Evolutionary conservation across 129 eudicot genomes (phyloP).

Genomic region (Lonicera japonica): DNA sequence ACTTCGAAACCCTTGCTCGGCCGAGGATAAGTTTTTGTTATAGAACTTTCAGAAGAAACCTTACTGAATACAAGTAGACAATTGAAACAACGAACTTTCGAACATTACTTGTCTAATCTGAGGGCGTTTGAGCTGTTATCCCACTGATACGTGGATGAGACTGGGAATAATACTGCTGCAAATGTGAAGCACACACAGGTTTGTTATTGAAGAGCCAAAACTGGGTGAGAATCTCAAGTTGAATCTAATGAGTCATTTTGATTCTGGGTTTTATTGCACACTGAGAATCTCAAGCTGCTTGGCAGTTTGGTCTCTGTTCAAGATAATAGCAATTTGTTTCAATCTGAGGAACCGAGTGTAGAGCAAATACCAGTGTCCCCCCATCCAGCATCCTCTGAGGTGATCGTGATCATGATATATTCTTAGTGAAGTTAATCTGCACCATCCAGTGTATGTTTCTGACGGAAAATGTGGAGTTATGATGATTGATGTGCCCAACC

Average conservation of each 20-base stretch:
- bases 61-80: slow-evolving; percentile 79
- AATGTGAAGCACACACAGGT: slow-evolving; percentile 84
- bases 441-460: slow-evolving; percentile 20
- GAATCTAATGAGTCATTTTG: slow-evolving; percentile 76
- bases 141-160: slow-evolving; percentile 82
- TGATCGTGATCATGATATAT: slow-evolving; percentile 1
- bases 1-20: slow-evolving; percentile 93
- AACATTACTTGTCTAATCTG: slow-evolving; percentile 82
- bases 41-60: slow-evolving; percentile 97
- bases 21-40: slow-evolving; percentile 73
- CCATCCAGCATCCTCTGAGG: slow-evolving; percentile 20
- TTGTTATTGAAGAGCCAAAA: slow-evolving; percentile 76
- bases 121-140: slow-evolving; percentile 93
- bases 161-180: slow-evolving; percentile 91
- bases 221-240: slow-evolving; percentile 82
- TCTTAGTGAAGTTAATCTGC: slow-evolving; percentile 28
- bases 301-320: slow-evolving; percentile 79
- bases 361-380: slow-evolving; percentile 31
- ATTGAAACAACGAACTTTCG: slow-evolving; percentile 83
- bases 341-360: slow-evolving; percentile 28
- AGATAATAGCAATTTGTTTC: slow-evolving; percentile 36
- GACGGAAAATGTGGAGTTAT: slow-evolving; percentile 36
- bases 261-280: slow-evolving; percentile 93
- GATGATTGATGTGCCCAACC: slow-evolving; percentile 51
- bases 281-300: slow-evolving; percentile 80